A percentile compares a stretch with the other conserved stretches of the same genome.
phyloP scores from a whole-genome alignment of 2,329 filamentous ascomycete species.

The Pseudogymnoascus sp. region DNA sequence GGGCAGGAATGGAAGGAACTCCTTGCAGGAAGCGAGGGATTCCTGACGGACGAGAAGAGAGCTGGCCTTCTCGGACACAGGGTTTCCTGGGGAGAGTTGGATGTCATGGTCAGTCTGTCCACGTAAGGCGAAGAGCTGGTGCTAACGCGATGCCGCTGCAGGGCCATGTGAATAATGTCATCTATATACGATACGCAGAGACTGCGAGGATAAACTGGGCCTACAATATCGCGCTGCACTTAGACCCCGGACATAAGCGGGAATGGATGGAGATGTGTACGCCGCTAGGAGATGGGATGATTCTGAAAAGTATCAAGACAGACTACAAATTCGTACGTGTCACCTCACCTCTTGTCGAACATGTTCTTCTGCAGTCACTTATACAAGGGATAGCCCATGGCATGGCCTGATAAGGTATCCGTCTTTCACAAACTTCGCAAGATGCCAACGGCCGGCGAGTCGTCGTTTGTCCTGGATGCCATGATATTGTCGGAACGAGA shows the following conservation, averaged over 20 bases:
- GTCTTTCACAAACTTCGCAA: conserved; percentile 71
- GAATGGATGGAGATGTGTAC: conserved; percentile 66
- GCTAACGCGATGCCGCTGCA: conserved; percentile 18
- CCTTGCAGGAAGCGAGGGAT: conserved; percentile 68
- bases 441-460: conserved; percentile 37
- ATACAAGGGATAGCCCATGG: conserved; percentile 58
- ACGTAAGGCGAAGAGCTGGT: conserved; percentile 7
- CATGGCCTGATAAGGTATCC: conserved; percentile 72
- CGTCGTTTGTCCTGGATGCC: conserved; percentile 53
- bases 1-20: conserved; percentile 64
- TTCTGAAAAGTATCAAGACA: conserved; percentile 70
- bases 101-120: conserved; percentile 45
- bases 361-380: neutral
- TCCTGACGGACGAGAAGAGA: conserved; percentile 54
- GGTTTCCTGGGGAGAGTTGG: conserved; percentile 83
- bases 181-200: conserved; percentile 78
- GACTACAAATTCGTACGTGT: conserved; percentile 78
- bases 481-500: conserved; percentile 70
- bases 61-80: conserved; percentile 58
- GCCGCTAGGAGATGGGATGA: conserved; percentile 61
- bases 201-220: conserved; percentile 74
- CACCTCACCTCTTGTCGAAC: neutral
- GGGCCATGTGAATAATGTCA: conserved; percentile 82
- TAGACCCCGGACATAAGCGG: conserved; percentile 52
- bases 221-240: conserved; percentile 56